Conservation (phyloP, 2,329 filamentous ascomycete species). For the Orbilia blumenaviensis region DNA sequence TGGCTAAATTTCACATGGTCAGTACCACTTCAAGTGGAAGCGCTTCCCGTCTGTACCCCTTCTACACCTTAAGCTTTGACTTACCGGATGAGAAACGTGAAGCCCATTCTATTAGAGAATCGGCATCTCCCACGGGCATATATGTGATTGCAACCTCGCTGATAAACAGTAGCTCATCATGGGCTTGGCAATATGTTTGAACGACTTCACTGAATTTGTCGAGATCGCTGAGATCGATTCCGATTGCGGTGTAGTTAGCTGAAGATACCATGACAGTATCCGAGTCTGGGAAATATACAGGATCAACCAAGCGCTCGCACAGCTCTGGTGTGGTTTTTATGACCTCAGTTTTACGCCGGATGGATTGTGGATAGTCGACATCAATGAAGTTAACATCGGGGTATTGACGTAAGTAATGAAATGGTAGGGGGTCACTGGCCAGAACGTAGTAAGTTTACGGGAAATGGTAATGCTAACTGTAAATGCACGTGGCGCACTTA, state of each 20-base stretch:
- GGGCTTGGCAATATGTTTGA: slow-evolving; percentile 68
- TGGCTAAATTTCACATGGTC: slow-evolving; percentile 65
- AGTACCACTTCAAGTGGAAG: neutral
- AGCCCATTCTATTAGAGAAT: slow-evolving; percentile 82
- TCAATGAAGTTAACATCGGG: slow-evolving; percentile 87
- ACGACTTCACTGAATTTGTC: slow-evolving; percentile 67
- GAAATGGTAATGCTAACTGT: neutral
- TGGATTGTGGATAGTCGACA: slow-evolving; percentile 83
- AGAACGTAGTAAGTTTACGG: neutral
- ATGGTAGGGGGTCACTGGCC: slow-evolving; percentile 37
- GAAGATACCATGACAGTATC: slow-evolving; percentile 70
- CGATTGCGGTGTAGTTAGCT: slow-evolving; percentile 78
- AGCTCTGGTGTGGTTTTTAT: slow-evolving; percentile 73
- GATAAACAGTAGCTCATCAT: slow-evolving; percentile 76
- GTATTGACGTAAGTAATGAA: slow-evolving; percentile 72
- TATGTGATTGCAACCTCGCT: slow-evolving; percentile 84
- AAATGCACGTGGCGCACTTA: slow-evolving; percentile 65
- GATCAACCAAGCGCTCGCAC: slow-evolving; percentile 65
- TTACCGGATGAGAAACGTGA: slow-evolving; percentile 73
- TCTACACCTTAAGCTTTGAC: slow-evolving; percentile 54
- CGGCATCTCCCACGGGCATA: slow-evolving; percentile 56
- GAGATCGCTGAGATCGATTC: slow-evolving; percentile 80
- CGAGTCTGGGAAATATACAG: slow-evolving; percentile 60
- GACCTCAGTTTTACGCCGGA: slow-evolving; percentile 75
- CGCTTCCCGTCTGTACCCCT: neutral